Percentiles rank a stretch among this genome's conserved stretches.
These are phyloP conservation scores for Saitozyma podzolica DNA, from an alignment of 768 basidiomycete genomes.

Conservation along the genomic window DNA sequence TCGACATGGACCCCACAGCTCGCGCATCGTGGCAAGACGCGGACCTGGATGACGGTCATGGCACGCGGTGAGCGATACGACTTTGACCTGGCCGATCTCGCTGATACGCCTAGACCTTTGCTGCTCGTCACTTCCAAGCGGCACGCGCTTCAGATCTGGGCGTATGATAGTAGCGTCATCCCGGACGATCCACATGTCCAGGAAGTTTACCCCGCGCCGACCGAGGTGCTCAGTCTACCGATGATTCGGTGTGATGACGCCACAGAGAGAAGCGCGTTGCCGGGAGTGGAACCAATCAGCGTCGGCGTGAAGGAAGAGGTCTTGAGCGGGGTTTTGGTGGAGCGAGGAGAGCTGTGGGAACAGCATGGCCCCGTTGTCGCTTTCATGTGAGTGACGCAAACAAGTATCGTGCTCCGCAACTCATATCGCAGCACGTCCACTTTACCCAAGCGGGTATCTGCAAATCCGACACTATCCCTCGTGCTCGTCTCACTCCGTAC, in stretches of 20 bases:
- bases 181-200: conserved; percentile 32
- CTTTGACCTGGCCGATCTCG: neutral
- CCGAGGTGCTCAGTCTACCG: conserved; percentile 29
- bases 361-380: conserved; percentile 12
- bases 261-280: conserved; percentile 9
- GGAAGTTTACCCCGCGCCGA: conserved; percentile 30
- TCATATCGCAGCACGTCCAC: conserved; percentile 4
- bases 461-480: conserved; percentile 11
- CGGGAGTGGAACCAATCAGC: neutral
- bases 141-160: conserved; percentile 35
- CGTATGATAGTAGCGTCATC: conserved; percentile 2
- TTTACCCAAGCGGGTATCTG: neutral
- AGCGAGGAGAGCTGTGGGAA: neutral
- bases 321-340: conserved; percentile 2
- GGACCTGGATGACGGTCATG: conserved; percentile 31
- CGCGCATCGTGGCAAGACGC: conserved; percentile 25
- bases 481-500: conserved; percentile 21
- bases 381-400: conserved; percentile 12
- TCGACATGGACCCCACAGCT: neutral
- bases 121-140: conserved; percentile 18
- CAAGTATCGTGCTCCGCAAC: neutral
- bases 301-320: conserved; percentile 10
- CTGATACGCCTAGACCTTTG: conserved; percentile 16
- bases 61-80: conserved; percentile 21
- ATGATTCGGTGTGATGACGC: conserved; percentile 16